Evolutionary conservation across 495 filamentous ascomycete genomes (phyloP), one percentile per base, ranked within the genome.

Genomic region (Hypoxylon intermedium): DNA sequence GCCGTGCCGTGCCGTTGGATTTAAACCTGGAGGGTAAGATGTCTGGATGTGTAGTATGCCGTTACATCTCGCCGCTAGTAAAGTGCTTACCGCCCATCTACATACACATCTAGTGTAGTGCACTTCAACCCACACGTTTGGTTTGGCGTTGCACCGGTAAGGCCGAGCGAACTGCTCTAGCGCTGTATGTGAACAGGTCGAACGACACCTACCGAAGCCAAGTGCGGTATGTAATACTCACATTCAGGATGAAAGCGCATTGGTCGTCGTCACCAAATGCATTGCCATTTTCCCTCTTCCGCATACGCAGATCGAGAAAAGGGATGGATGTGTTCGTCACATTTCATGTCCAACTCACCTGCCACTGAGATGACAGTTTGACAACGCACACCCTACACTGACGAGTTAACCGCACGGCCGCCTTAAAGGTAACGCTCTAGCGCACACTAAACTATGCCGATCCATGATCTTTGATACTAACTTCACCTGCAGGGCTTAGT

Each of bases 1-100:
- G 62, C 56, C 62, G 62, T 57, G 56, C 62, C 62, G 62, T 65
- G 56, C 62, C 62, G 62, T 65, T 65, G 62, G 62, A 65, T 65
- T 65, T 53, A 55, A 65, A 53, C 56, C 62, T 46, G 46, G 56
- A 52, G 47, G 56, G 51, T 48, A 40, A 16, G 44, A 34, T 41
- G 48, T 53, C 7, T 26, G 33, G 12, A 11, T 24, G 19, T 43
- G 24, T 26, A 26, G 24, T 26, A 26, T 26, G 24, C 21, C 30
- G 6, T 38, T 38, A 6, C 36, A 38, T 38, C 2, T 38, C 16
- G 9, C 9, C 3, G 6, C n/a, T 7, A 47, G 45, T 28, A 48
- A 60, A 42, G 49, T 52, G 58, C 58, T 53, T 53, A 60, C 58
- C 58, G 43, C 58, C 49, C 43, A 45, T 47, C 48, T 34, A 6